Conservation (phyloP, 2,329 filamentous ascomycete species). For the Epichloe bromicola region DNA sequence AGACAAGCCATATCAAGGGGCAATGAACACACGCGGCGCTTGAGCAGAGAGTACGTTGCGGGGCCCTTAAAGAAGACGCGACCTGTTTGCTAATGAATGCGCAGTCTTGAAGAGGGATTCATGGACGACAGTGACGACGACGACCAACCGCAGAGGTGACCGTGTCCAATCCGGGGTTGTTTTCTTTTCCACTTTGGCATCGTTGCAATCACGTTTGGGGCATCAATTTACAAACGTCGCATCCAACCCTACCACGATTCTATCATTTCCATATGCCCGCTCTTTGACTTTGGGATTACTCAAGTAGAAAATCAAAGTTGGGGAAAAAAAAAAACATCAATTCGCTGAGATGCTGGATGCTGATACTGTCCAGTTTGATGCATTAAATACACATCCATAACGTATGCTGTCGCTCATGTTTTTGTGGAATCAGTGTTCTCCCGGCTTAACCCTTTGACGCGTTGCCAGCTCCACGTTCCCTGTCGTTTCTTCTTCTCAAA, state of each 20-base stretch:
- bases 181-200: neutral
- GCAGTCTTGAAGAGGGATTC: constrained; percentile 23
- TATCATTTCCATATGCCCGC: neutral
- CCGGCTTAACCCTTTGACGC: neutral
- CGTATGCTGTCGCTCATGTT: constrained; percentile 1
- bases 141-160: constrained; percentile 16
- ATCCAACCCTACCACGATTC: neutral
- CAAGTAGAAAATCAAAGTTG: neutral
- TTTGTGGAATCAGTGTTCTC: neutral
- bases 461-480: neutral
- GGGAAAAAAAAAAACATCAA: neutral
- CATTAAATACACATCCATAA: neutral
- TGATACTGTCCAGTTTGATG: neutral
- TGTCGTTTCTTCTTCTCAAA: constrained; percentile 1
- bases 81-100: constrained; percentile 8
- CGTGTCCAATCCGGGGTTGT: neutral
- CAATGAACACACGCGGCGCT: constrained; percentile 40
- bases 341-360: constrained; percentile 2
- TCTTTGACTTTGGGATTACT: neutral
- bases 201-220: neutral
- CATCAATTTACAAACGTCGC: neutral
- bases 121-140: constrained; percentile 32
- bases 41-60: constrained; percentile 57
- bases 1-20: constrained; percentile 19
- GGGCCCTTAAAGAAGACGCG: neutral